Percentiles rank a stretch among this genome's conserved stretches.
Evolutionary conservation across 2,329 filamentous ascomycete genomes (phyloP).

Genomic region (Boeremia exigua): DNA sequence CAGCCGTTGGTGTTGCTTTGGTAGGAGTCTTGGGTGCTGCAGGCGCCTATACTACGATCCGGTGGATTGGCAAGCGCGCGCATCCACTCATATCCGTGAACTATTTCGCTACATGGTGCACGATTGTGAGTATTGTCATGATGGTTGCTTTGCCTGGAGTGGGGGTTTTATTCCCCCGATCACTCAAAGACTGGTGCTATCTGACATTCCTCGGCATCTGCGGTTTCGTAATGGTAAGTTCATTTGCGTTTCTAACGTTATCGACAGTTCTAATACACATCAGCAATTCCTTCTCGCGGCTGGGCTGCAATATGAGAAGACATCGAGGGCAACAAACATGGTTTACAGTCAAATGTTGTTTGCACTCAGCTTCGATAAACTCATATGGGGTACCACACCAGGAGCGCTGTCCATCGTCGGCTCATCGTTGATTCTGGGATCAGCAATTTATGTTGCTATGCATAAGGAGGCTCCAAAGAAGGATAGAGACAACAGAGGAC

Average conservation of each 20-base stretch:
- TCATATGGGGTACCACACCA: slow-evolving; percentile 67
- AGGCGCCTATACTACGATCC: slow-evolving; percentile 75
- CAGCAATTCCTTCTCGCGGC: slow-evolving; percentile 82
- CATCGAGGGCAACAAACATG: slow-evolving; percentile 68
- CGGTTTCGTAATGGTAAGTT: slow-evolving; percentile 73
- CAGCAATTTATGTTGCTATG: slow-evolving; percentile 69
- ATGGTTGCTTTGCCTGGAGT: slow-evolving; percentile 64
- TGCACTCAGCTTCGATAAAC: slow-evolving; percentile 67
- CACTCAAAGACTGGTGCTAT: slow-evolving; percentile 67
- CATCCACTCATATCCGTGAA: slow-evolving; percentile 86
- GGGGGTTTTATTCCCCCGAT: slow-evolving; percentile 62
- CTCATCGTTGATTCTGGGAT: slow-evolving; percentile 68
- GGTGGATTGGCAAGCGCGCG: slow-evolving; percentile 78
- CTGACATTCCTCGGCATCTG: slow-evolving; percentile 72
- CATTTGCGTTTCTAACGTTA: background rate
- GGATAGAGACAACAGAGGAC: slow-evolving; percentile 17
- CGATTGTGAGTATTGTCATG: slow-evolving; percentile 67
- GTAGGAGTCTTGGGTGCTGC: slow-evolving; percentile 79
- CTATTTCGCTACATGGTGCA: slow-evolving; percentile 77
- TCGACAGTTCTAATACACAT: background rate
- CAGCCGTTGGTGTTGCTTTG: slow-evolving; percentile 74
- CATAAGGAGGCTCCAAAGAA: slow-evolving; percentile 52
- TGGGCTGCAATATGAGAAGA: slow-evolving; percentile 75
- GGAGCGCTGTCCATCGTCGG: slow-evolving; percentile 65
- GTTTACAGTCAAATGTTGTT: slow-evolving; percentile 75